Evolutionary conservation across 139 green algal species (phyloP), one percentile per base, ranked within the genome.

Genomic region (Chlamydomonas sphaeroides): DNA sequence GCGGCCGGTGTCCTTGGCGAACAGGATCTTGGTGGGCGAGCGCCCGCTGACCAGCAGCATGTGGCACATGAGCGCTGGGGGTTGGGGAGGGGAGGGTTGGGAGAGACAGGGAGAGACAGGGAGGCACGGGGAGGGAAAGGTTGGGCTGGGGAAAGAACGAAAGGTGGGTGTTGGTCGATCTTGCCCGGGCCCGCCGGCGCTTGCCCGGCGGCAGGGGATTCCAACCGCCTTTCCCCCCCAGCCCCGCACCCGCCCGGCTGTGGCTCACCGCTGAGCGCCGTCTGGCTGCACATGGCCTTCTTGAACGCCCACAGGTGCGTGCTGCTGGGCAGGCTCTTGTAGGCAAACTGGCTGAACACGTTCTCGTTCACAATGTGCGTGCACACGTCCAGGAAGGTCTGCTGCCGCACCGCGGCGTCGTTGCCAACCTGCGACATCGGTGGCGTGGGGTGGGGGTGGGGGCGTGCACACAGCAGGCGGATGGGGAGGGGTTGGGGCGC

Each of bases 261-360:
- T 4, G 14, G 1, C 85, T 59, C 84, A 91, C 92, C 87, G 65
- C 89, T 96, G 18, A 99, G 91, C 42, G 95, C 95, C 85, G 98
- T 91, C 86, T 99, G 96, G 41, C 80, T 69, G 78, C 88, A 94
- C 63, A 99, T 91, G 74, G 95, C 88, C 86, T 95, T 94, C 90
- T 98, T 99, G 93, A 99, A 99, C 30, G 89, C 91, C 94, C 94
- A 98, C 71, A 99, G 89, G 78, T 96, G 93, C 83, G 89, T 96
- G 74, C 85, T 86, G 49, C 86, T 95, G 28, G 95, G 93, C 87
- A 99, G 88, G 14, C 88, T 96, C 90, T 99, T 99, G 95, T 99
- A 99, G 81, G 98, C 95, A 85, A 94, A 99, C 93, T 98, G 95
- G 38, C 77, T 93, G 84, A 99, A 98, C 68, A 99, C 90, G 82